Conservation (phyloP, 1,284 basidiomycete species). For the Pyrrhoderma lamaoense region DNA sequence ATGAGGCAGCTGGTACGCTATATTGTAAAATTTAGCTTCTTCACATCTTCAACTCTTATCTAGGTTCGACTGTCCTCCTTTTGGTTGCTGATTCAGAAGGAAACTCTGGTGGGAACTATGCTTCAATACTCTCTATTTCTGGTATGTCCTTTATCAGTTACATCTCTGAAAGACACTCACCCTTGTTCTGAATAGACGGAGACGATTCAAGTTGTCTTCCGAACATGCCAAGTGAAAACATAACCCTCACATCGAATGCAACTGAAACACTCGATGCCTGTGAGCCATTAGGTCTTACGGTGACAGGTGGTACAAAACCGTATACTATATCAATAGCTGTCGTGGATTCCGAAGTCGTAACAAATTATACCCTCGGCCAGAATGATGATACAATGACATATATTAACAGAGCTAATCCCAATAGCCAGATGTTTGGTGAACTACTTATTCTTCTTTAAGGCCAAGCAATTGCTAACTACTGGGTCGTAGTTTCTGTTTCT, state of each 20-base stretch:
- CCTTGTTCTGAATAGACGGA: conserved; percentile 25
- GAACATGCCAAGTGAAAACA: conserved; percentile 25
- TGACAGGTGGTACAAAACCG: conserved; percentile 39
- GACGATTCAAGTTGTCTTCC: conserved; percentile 29
- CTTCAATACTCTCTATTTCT: conserved; percentile 29
- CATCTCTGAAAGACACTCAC: conserved; percentile 4
- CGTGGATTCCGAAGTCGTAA: conserved; percentile 32
- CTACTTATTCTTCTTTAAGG: conserved; percentile 1
- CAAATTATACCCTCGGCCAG: conserved; percentile 36
- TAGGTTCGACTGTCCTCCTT: conserved; percentile 37
- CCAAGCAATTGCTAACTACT: neutral
- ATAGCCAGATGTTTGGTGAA: conserved; percentile 35
- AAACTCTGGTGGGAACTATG: conserved; percentile 34
- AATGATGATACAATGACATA: conserved; percentile 39
- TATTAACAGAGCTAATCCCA: conserved; percentile 39
- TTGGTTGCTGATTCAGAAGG: conserved; percentile 40
- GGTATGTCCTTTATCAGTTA: neutral
- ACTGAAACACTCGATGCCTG: conserved; percentile 33
- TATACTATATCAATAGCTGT: conserved; percentile 40
- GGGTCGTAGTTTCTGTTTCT: conserved; percentile 3
- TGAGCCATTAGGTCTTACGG: conserved; percentile 38
- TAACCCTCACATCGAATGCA: conserved; percentile 37
- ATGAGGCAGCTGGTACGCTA: conserved; percentile 34
- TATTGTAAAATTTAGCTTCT: neutral
- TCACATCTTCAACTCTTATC: neutral